phyloP scores from a whole-genome alignment of 345 rosid genomes.

The Euphorbia pulcherrima region DNA sequence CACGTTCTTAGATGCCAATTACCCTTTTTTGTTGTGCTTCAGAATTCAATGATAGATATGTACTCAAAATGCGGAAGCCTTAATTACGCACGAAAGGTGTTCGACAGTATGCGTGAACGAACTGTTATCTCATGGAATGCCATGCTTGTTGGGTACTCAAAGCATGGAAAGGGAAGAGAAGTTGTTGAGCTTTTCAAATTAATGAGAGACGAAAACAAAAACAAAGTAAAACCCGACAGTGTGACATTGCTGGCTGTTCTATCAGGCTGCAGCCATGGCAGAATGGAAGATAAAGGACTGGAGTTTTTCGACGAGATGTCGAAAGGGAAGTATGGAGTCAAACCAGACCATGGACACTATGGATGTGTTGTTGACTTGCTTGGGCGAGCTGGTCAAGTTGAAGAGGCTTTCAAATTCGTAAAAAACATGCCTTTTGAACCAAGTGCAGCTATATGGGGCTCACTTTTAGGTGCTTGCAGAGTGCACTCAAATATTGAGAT shows the following conservation, averaged over 20 bases:
- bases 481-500: slow-evolving; percentile 65
- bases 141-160: slow-evolving; percentile 77
- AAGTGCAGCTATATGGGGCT: slow-evolving; percentile 75
- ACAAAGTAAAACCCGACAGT: slow-evolving; percentile 57
- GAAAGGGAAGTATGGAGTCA: slow-evolving; percentile 39
- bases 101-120: slow-evolving; percentile 67
- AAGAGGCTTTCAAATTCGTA: slow-evolving; percentile 57
- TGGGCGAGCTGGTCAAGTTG: slow-evolving; percentile 76
- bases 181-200: slow-evolving; percentile 58
- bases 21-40: slow-evolving; percentile 59
- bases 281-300: slow-evolving; percentile 69
- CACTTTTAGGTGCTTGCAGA: slow-evolving; percentile 81
- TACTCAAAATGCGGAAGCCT: slow-evolving; percentile 88
- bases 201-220: slow-evolving; percentile 62
- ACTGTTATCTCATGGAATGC: slow-evolving; percentile 77
- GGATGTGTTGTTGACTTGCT: slow-evolving; percentile 85
- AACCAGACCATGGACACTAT: slow-evolving; percentile 68
- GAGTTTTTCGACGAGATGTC: slow-evolving; percentile 53
- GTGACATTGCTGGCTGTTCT: slow-evolving; percentile 77
- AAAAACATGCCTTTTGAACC: slow-evolving; percentile 69
- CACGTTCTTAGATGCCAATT: slow-evolving; percentile 62
- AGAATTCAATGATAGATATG: slow-evolving; percentile 85
- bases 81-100: slow-evolving; percentile 52
- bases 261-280: slow-evolving; percentile 93
- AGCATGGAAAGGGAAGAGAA: slow-evolving; percentile 72